Evolutionary conservation across 208 protist genomes (phyloP).

Genomic region (Trypanosoma cruzi): DNA sequence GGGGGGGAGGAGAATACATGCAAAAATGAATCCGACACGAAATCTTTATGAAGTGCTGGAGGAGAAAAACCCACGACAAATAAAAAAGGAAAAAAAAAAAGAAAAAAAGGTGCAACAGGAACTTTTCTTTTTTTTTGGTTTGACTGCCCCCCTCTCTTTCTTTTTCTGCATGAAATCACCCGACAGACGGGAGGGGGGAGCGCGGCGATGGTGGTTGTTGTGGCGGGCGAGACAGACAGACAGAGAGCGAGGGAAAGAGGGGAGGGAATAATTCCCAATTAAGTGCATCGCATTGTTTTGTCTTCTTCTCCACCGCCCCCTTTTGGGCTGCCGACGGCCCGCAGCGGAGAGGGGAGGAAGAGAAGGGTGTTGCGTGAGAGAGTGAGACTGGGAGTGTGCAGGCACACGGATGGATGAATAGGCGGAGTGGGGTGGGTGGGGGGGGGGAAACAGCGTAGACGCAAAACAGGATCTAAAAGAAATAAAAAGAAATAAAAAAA

Average conservation of each 20-base stretch:
- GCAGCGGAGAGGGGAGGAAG: neutral
- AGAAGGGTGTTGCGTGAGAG: neutral
- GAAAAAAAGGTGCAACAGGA: neutral
- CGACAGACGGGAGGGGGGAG: no score
- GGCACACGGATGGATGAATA: no score
- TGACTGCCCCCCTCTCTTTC: no score
- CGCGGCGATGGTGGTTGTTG: no score
- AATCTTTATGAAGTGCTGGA: no score
- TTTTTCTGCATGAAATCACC: no score
- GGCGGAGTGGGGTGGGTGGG: neutral
- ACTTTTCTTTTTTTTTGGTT: no score
- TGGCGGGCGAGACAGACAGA: no score
- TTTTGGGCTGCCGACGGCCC: neutral
- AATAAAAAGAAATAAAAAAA: neutral
- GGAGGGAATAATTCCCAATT: neutral
- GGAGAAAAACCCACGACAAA: no score
- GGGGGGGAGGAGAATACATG: no score
- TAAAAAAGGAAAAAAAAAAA: no score
- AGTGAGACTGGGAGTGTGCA: neutral
- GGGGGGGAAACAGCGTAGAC: neutral
- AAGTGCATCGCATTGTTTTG: neutral
- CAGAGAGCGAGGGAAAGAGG: neutral
- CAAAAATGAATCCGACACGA: no score
- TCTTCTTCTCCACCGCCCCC: neutral
- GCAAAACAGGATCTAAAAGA: neutral